phyloP scores from a whole-genome alignment of 305 asterid species.

The Euphrasia arctica region DNA sequence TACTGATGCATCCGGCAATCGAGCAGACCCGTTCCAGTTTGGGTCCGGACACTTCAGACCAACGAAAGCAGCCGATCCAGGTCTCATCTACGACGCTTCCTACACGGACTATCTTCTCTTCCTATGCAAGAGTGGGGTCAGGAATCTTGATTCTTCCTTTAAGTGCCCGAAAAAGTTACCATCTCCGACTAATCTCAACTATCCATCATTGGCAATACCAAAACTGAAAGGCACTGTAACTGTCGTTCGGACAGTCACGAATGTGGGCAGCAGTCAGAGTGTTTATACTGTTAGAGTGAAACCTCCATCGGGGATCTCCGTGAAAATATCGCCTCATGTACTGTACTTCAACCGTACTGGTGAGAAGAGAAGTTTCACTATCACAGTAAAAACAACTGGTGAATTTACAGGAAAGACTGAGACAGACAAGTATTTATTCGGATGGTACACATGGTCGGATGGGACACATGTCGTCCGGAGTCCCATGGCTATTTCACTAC shows the following conservation, averaged over 20 bases:
- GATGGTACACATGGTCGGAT: constrained; percentile 62
- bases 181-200: constrained; percentile 30
- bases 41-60: constrained; percentile 92
- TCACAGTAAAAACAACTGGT: constrained; percentile 42
- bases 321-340: constrained; percentile 56
- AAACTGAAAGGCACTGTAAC: constrained; percentile 17
- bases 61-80: constrained; percentile 84
- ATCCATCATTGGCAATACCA: constrained; percentile 36
- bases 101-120: constrained; percentile 14
- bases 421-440: constrained; percentile 43
- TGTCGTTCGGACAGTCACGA: constrained; percentile 32
- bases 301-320: constrained; percentile 64
- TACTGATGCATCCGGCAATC: constrained; percentile 54
- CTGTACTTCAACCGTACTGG: constrained; percentile 44
- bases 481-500: constrained; percentile 47
- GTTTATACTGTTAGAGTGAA: constrained; percentile 46
- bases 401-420: constrained; percentile 16
- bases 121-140: constrained; percentile 8
- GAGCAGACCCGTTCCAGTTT: constrained; percentile 78
- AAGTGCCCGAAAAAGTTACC: constrained; percentile 29
- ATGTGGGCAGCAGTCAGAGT: constrained; percentile 39
- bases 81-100: constrained; percentile 73
- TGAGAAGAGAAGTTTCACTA: constrained; percentile 53
- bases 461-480: constrained; percentile 50
- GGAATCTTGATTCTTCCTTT: constrained; percentile 9